Conservation (phyloP, 2,329 filamentous ascomycete genomes). For the Arthrinium phaeospermum region DNA sequence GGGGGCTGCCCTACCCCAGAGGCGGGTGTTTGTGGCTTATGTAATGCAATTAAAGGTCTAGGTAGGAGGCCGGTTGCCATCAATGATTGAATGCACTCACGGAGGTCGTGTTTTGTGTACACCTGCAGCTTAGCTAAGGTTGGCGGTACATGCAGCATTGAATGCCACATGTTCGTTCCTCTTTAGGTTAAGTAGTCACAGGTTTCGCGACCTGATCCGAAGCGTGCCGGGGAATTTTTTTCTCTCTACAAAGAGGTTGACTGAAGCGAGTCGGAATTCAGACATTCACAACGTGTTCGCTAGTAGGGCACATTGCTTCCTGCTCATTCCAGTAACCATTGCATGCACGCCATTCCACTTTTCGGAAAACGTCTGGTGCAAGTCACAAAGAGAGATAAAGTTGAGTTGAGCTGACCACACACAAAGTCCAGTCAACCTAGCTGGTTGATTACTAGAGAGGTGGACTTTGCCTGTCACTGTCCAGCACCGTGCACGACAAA, state of each 20-base stretch:
- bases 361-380: neutral
- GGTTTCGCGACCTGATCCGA: neutral
- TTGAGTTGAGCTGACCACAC: conserved; percentile 11
- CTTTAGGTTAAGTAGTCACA: neutral
- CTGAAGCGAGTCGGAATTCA: neutral
- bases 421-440: neutral
- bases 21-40: neutral
- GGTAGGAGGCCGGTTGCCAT: too few species aligned
- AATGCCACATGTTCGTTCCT: conserved; percentile 6
- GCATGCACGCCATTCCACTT: neutral
- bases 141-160: neutral
- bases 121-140: neutral
- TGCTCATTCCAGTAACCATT: neutral
- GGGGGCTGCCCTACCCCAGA: neutral
- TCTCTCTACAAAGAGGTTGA: neutral
- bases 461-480: neutral
- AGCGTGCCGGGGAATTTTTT: neutral
- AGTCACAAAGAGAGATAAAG: conserved; percentile 2
- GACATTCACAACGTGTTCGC: neutral
- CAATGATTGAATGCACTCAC: neutral
- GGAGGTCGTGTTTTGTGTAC: neutral
- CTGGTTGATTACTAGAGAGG: neutral
- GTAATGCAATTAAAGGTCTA: neutral
- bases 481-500: neutral
- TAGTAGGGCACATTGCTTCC: neutral